Conservation (phyloP, 2,329 filamentous ascomycete genomes). For the Colletotrichum eleusines region DNA sequence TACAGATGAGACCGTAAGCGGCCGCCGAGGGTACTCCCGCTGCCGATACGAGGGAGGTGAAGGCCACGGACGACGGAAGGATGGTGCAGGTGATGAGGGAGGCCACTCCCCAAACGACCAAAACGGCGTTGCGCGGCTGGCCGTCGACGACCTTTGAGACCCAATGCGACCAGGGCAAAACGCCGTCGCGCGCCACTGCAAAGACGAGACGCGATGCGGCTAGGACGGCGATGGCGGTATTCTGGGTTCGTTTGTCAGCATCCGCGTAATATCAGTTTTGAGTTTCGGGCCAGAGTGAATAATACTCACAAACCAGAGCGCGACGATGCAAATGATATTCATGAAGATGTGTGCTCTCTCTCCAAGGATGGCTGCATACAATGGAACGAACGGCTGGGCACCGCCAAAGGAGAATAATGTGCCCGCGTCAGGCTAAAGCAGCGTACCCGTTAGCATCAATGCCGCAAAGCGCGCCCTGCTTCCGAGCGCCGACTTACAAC, state of each 20-base stretch:
- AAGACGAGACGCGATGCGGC: conserved; percentile 72
- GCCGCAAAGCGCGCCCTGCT: no score
- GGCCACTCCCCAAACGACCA: conserved; percentile 67
- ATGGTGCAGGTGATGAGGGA: conserved; percentile 70
- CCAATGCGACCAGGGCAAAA: conserved; percentile 70
- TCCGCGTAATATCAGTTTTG: not conserved
- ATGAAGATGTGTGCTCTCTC: conserved; percentile 70
- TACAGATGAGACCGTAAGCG: conserved; percentile 64
- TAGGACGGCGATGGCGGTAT: conserved; percentile 70
- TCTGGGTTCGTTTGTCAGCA: conserved; percentile 49
- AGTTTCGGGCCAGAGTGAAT: rapidly evolving
- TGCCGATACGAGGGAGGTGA: conserved; percentile 66
- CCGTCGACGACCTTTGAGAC: conserved; percentile 66
- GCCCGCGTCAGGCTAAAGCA: conserved; percentile 61
- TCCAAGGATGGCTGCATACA: conserved; percentile 69
- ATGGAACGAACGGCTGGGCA: conserved; percentile 68
- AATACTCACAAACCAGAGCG: conserved; percentile 62
- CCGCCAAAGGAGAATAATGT: conserved; percentile 65
- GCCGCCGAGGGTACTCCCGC: conserved; percentile 65
- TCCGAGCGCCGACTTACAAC: conserved; percentile 52
- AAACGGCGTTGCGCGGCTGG: conserved; percentile 70
- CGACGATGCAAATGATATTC: conserved; percentile 67
- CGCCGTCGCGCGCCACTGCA: conserved; percentile 71
- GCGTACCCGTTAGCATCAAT: not conserved
- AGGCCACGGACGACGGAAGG: conserved; percentile 65